Evolutionary conservation across 2,329 filamentous ascomycete species (phyloP), one percentile per base, ranked within the genome.

Genomic region (Pseudocercospora crystallina): DNA sequence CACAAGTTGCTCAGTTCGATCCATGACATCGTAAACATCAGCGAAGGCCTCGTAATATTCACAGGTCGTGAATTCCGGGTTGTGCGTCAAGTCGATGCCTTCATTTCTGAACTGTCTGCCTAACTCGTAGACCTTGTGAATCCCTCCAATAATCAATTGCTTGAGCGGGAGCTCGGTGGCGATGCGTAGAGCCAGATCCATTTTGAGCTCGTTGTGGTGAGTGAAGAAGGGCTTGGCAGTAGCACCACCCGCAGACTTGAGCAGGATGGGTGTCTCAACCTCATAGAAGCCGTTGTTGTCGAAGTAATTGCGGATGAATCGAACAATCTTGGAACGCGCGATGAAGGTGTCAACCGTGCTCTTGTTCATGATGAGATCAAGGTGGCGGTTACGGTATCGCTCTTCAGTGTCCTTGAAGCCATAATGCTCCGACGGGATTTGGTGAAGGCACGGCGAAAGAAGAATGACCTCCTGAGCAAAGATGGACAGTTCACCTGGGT

Each of bases 311-410:
- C 94, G 89, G 61, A 99, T 87, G 69, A 90, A 96, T 55, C 82
- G 84, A 68, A 95, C 83, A 66, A 97, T 91, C 81, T 89, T 90
- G 65, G 89, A 84, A 48, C 94, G 83, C 34, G 88, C 90, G 65
- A 90, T 80, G 71, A 97, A 88, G 51, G 91, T 87, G 53, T 95
- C 82, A 48, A 90, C 84, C 39, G 87, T 89, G 56, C 80, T 80
- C 66, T 95, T 88, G 74, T 99, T 96, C 86, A 97, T 95, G 73
- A 99, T 94, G 63, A 99, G 78, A 72, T 99, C 94, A 45, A 99
- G 83, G 71, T 96, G 95, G 53, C 92, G 83, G 76, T 96, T 89
- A 64, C 95, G 87, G 80, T 90, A 91, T 54, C 94, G 84, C 73
- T 91, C 87, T 74, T 99, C 94, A 68, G 90, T 83, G 70, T 97